Conservation (phyloP, 2,329 filamentous ascomycete genomes). For the Nemania abortiva region DNA sequence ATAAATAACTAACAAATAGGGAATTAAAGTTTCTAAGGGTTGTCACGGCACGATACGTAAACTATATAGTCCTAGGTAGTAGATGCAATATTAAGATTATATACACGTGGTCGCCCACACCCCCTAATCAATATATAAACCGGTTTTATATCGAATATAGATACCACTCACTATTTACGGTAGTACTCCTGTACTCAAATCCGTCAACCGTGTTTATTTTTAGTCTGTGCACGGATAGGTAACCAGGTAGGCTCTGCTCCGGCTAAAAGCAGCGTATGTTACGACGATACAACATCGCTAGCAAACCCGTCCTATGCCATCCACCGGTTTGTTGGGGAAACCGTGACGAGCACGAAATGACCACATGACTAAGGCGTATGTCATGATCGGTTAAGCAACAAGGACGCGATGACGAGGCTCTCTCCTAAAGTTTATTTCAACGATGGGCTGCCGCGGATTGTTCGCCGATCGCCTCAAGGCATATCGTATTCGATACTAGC, state of each 20-base stretch:
- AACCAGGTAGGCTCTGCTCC: not conserved
- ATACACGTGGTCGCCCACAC: not conserved
- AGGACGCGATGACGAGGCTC: not conserved
- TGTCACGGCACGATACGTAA: too few relatives aligned
- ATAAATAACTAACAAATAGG: too few relatives aligned
- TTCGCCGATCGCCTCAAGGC: not conserved
- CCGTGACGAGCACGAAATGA: not conserved
- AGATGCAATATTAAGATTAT: not conserved
- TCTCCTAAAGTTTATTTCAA: not conserved
- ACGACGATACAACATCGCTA: not conserved
- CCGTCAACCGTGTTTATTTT: constrained; percentile 6
- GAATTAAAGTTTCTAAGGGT: not conserved
- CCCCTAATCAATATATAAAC: not conserved
- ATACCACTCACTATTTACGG: not conserved
- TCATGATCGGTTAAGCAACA: constrained; percentile 15
- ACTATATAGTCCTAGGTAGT: too few relatives aligned
- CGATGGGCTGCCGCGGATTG: not conserved
- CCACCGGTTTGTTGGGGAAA: not conserved
- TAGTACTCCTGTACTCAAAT: not conserved
- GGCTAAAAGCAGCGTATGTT: constrained; percentile 16
- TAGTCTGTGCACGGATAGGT: not conserved
- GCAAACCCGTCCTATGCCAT: not conserved
- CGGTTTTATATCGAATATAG: not conserved
- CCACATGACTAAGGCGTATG: constrained; percentile 7
- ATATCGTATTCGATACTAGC: not conserved